These are phyloP conservation scores for Pichia cactophila DNA, from an alignment of 1,139 yeast genomes.

Conservation along the genomic window DNA sequence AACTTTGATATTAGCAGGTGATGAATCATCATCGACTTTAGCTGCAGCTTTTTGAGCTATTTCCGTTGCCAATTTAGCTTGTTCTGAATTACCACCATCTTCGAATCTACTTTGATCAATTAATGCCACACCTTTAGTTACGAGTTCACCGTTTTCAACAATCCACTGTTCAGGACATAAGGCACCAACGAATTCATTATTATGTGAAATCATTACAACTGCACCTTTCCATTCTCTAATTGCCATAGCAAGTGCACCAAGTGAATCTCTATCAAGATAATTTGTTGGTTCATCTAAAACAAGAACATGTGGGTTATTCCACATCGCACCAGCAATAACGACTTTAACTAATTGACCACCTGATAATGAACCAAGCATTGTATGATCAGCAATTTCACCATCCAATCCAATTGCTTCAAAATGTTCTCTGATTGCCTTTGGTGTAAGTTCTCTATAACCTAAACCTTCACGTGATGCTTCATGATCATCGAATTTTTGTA, in stretches of 20 bases:
- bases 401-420: slow-evolving; percentile 96
- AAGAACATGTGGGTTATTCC: slow-evolving; percentile 98
- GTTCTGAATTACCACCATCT: slow-evolving; percentile 45
- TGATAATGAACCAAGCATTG: slow-evolving; percentile 91
- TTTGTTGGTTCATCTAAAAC: slow-evolving; percentile 98
- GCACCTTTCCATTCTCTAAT: slow-evolving; percentile 98
- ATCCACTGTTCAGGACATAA: slow-evolving; percentile 98
- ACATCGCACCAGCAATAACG: slow-evolving; percentile 99
- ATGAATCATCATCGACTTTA: slow-evolving; percentile 63
- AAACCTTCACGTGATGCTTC: slow-evolving; percentile 98
- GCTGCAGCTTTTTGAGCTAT: slow-evolving; percentile 34
- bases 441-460: slow-evolving; percentile 89
- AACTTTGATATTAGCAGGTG: slow-evolving; percentile 93
- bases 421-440: slow-evolving; percentile 89
- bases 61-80: slow-evolving; percentile 35
- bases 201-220: slow-evolving; percentile 97
- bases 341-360: slow-evolving; percentile 98
- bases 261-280: slow-evolving; percentile 93
- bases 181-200: slow-evolving; percentile 94
- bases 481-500: slow-evolving; percentile 94
- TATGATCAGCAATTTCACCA: slow-evolving; percentile 97
- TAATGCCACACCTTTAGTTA: slow-evolving; percentile 70
- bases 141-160: slow-evolving; percentile 85
- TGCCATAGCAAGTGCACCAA: slow-evolving; percentile 95
- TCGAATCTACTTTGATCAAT: slow-evolving; percentile 77